Base-by-base conservation (phyloP, 495 filamentous ascomycete genomes). In the Penicillium fimorum region DNA sequence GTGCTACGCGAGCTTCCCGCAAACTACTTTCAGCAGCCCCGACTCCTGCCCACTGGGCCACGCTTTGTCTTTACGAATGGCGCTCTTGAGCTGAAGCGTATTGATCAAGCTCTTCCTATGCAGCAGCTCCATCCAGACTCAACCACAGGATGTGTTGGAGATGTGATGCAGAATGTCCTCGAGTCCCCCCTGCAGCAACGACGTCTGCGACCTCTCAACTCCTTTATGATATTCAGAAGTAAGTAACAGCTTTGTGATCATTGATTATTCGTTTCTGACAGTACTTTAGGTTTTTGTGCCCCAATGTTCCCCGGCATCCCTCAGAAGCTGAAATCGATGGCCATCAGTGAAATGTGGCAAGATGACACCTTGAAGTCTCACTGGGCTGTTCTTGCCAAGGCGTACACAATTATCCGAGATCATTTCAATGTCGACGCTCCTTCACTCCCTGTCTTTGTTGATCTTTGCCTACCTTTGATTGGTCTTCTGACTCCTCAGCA, bases 371-470 rank as follows among this genome's bases (percentile, higher is more conserved):
- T 71, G 57, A 77, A 81, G 47, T 61, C 68, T 7, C 73, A 78
- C 49, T 82, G 80, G 80, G 62, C 62, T 30, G 64, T 82, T 29
- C 49, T 81, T 29, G 78, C 78, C 10, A 73, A 73, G 59, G 70
- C 76, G 13, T 82, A 77, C 61, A 78, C 79, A 35, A 57, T 62
- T n/a, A 69, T 82, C 45, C 79, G 80, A 35, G 78, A 82, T 53
- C 47, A 72, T 33, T 74, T 75, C 50, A 71, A 70, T 46, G 46
- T 63, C 7, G 60, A 68, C 30, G 70, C 70, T 7, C 22, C 24
- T 3, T 41, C 30, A 1, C 47, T 60, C 11, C n/a, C 41, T 13
- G 30, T n/a, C 0, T 60, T 56, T 25, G 46, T 52, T 44, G 12
- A 22, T 11, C 17, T 32, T 25, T 29, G 29, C 11, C 9, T 30